A percentile compares a stretch with the other conserved stretches of the same genome.
Evolutionary conservation across 257 asterid species (phyloP).

Genomic region (Solanum lignicaule): DNA sequence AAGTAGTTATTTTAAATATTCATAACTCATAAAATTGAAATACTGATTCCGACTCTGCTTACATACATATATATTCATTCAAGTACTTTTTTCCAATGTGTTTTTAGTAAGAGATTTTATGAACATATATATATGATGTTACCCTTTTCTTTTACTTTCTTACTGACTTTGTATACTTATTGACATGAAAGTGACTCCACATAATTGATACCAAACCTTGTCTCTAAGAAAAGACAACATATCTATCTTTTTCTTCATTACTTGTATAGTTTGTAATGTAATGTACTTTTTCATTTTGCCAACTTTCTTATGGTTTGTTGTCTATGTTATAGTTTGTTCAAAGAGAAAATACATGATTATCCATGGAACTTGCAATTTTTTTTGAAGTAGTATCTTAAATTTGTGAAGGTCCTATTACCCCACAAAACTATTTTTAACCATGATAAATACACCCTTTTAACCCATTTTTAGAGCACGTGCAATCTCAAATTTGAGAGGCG

Average conservation of each 20-base stretch:
- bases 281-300: not conserved
- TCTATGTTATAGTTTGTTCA: not conserved
- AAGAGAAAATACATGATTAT: too few relatives aligned
- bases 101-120: not conserved
- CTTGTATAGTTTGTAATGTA: not conserved
- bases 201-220: not conserved
- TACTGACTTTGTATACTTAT: not conserved
- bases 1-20: too few relatives aligned
- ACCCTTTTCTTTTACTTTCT: not conserved
- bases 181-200: not conserved
- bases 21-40: too few relatives aligned
- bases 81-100: not conserved
- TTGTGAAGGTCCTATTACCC: too few relatives aligned
- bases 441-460: too few relatives aligned
- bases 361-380: too few relatives aligned
- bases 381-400: too few relatives aligned
- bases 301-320: not conserved
- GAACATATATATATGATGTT: not conserved
- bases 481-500: too few relatives aligned
- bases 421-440: too few relatives aligned
- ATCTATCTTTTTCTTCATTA: not conserved
- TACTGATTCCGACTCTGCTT: accelerated
- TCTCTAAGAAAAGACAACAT: not conserved
- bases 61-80: too few relatives aligned
- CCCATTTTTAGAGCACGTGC: too few relatives aligned